Conservation (phyloP, 306 rosid species). For the Acacia crassicarpa region DNA sequence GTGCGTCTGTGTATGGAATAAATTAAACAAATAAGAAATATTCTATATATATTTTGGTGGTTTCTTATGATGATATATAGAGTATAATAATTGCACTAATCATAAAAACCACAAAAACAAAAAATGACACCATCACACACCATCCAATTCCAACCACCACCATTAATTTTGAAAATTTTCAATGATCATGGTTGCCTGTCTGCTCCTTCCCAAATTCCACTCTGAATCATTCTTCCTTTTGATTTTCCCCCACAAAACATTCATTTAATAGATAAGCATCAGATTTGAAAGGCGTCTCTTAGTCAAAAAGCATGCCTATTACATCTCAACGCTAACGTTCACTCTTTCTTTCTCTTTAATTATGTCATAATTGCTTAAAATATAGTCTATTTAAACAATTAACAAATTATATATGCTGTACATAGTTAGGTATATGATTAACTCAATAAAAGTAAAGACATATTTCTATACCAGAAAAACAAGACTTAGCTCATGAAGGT, state of each 20-base stretch:
- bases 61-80: neutral
- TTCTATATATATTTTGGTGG: neutral
- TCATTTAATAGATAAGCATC: conserved; percentile 22
- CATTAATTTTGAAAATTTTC: neutral
- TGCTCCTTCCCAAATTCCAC: conserved; percentile 14
- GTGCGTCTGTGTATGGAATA: neutral
- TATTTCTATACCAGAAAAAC: no score
- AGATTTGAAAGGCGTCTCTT: conserved; percentile 14
- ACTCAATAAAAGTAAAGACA: neutral
- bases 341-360: neutral
- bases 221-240: neutral
- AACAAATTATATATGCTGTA: neutral
- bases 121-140: neutral
- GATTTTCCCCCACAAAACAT: neutral
- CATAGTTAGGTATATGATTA: neutral
- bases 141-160: conserved; percentile 16
- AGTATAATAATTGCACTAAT: conserved; percentile 27
- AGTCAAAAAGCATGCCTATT: conserved; percentile 23
- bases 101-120: neutral
- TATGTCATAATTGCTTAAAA: neutral
- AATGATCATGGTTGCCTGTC: conserved; percentile 10
- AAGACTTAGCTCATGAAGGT: neutral
- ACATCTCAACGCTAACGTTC: neutral
- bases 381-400: neutral
- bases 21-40: neutral